These are phyloP conservation scores for Vaccinium vitisidaea DNA, from an alignment of 148 eudicot genomes.

Conservation along the genomic window DNA sequence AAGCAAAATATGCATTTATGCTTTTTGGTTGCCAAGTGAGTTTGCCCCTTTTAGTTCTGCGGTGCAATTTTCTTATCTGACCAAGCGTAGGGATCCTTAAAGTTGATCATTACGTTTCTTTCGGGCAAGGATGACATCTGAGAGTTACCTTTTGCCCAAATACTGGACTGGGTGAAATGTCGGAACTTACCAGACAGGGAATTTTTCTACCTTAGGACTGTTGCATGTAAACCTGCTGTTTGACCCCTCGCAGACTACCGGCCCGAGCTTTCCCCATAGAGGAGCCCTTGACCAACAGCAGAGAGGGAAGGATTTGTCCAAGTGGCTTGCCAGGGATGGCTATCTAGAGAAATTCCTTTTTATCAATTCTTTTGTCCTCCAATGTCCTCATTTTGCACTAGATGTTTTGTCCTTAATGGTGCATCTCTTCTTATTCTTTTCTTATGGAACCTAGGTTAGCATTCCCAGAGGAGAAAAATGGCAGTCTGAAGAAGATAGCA, in stretches of 20 bases:
- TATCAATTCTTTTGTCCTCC: background rate
- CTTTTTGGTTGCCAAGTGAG: background rate
- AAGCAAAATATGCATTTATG: background rate
- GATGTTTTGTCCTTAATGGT: background rate
- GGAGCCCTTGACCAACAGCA: background rate
- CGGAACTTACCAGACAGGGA: background rate
- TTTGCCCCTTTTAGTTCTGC: background rate
- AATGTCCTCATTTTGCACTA: background rate
- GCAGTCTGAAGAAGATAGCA: constrained; percentile 74
- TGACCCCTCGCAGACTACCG: background rate
- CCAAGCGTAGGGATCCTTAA: no score
- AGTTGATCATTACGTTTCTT: background rate
- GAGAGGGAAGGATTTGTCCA: background rate
- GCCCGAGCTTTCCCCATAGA: background rate
- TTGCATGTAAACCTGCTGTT: background rate
- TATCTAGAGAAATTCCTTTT: background rate
- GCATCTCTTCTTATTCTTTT: background rate
- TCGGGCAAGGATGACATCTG: background rate
- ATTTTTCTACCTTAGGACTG: background rate
- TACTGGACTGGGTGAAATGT: background rate
- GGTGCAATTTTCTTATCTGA: background rate
- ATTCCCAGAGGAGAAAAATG: constrained; percentile 81
- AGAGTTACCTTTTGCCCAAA: background rate
- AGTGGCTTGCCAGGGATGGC: background rate
- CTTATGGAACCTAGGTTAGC: constrained; percentile 51